Percentiles rank a stretch among this genome's conserved stretches.
phyloP scores from a whole-genome alignment of 2,329 filamentous ascomycete species.

The Teratosphaeria pseudoeucalypti region DNA sequence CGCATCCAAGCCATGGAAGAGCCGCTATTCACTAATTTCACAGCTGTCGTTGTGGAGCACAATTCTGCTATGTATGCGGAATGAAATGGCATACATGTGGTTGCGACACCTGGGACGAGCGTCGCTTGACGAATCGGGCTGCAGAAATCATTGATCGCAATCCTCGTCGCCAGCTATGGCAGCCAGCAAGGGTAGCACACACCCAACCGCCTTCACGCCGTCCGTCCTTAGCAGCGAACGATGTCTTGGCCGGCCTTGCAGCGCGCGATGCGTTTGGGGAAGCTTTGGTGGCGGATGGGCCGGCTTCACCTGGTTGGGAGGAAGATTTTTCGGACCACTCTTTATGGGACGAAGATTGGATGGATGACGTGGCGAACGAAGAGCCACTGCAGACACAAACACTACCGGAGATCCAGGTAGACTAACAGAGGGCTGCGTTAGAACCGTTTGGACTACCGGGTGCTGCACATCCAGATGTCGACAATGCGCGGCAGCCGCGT shows the following conservation, averaged over 20 bases:
- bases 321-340: slow-evolving; percentile 9
- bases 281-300: not conserved
- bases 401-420: not conserved
- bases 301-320: not conserved
- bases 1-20: slow-evolving; percentile 26
- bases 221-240: not conserved
- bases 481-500: slow-evolving; percentile 21
- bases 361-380: not conserved
- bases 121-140: slow-evolving; percentile 9
- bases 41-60: slow-evolving; percentile 18
- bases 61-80: slow-evolving; percentile 24
- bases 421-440: not conserved
- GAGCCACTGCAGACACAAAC: not conserved
- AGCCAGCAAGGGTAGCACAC: slow-evolving; percentile 4
- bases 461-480: not conserved
- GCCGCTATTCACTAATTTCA: slow-evolving; percentile 13
- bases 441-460: not conserved
- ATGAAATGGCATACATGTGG: slow-evolving; percentile 17
- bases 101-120: slow-evolving; percentile 15
- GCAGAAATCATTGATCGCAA: slow-evolving; percentile 9
- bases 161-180: slow-evolving; percentile 5
- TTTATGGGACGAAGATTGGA: slow-evolving; percentile 11
- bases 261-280: not conserved
- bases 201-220: slow-evolving; percentile 4
- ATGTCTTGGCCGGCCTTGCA: not conserved